These are phyloP conservation scores for Hygrocybe coccinea DNA, from an alignment of 768 basidiomycete species.

Conservation along the genomic window DNA sequence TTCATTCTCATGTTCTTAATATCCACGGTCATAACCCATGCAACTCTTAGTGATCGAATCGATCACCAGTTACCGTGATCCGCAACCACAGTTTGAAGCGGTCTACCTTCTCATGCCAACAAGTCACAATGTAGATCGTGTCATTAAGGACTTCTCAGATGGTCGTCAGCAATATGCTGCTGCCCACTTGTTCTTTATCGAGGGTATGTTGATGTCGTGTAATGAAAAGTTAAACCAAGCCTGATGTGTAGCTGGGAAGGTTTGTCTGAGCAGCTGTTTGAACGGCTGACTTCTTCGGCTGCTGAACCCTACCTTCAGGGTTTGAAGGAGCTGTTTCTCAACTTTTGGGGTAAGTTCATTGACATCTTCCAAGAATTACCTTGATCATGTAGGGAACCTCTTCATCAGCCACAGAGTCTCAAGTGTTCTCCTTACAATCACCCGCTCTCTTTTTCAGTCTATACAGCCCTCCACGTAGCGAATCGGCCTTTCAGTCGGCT, in stretches of 20 bases:
- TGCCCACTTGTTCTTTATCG: conserved; percentile 91
- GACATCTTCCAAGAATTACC: not conserved
- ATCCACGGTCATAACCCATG: conserved; percentile 9
- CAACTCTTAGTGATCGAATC: conserved; percentile 78
- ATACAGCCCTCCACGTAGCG: conserved; percentile 77
- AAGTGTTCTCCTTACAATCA: conserved; percentile 73
- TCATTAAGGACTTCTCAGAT: conserved; percentile 76
- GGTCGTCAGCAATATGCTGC: conserved; percentile 65
- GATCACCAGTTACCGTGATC: conserved; percentile 75
- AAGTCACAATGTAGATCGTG: conserved; percentile 84
- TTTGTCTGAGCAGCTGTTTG: conserved; percentile 71
- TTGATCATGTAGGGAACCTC: conserved; percentile 5
- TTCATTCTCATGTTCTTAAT: conserved; percentile 15
- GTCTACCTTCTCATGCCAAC: conserved; percentile 95
- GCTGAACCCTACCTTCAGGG: conserved; percentile 74
- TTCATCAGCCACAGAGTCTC: conserved; percentile 71
- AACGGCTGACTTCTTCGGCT: conserved; percentile 66
- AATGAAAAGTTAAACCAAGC: not conserved
- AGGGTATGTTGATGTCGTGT: conserved; percentile 45
- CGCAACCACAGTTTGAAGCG: conserved; percentile 83
- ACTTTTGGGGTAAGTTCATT: conserved; percentile 79
- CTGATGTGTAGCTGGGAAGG: conserved; percentile 41
- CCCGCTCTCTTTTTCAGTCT: conserved; percentile 84
- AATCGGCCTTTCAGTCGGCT: conserved; percentile 59
- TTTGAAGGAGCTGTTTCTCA: conserved; percentile 83